Percentiles rank a stretch among this genome's conserved stretches.
phyloP scores from a whole-genome alignment of 1,284 basidiomycete genomes.

The Cystobasidium pallidum region DNA sequence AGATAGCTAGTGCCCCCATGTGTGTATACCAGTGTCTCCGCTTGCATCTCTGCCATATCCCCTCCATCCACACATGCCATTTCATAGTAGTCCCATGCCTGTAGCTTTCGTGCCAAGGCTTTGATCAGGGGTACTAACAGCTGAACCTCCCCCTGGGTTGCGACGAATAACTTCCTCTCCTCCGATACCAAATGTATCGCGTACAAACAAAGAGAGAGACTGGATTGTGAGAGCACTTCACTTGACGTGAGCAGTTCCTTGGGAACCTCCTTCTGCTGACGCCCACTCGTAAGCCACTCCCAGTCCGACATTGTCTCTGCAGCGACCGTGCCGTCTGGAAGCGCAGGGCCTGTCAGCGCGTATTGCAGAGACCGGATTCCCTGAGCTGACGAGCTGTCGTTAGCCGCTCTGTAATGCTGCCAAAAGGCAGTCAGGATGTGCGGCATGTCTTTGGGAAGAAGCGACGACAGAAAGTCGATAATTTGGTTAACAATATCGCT shows the following conservation, averaged over 20 bases:
- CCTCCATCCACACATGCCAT: slow-evolving; percentile 58
- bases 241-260: too few relatives aligned
- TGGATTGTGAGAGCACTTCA: background rate
- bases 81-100: slow-evolving; percentile 79
- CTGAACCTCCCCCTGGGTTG: slow-evolving; percentile 63
- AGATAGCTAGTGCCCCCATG: background rate
- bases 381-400: background rate
- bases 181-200: slow-evolving; percentile 78
- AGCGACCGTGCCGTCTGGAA: background rate
- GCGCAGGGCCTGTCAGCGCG: background rate
- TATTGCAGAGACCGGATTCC: background rate
- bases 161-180: slow-evolving; percentile 56
- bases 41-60: too few relatives aligned
- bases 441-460: background rate
- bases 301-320: slow-evolving; percentile 18
- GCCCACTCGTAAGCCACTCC: slow-evolving; percentile 13
- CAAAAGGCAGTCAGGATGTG: background rate
- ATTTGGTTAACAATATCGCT: background rate
- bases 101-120: slow-evolving; percentile 64
- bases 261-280: background rate
- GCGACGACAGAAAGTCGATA: background rate
- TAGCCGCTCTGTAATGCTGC: slow-evolving; percentile 43
- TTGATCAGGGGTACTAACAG: slow-evolving; percentile 69
- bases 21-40: background rate
- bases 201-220: slow-evolving; percentile 58